Conservation (phyloP, 352 stramenopile species). For the Blastocystis sp. region DNA sequence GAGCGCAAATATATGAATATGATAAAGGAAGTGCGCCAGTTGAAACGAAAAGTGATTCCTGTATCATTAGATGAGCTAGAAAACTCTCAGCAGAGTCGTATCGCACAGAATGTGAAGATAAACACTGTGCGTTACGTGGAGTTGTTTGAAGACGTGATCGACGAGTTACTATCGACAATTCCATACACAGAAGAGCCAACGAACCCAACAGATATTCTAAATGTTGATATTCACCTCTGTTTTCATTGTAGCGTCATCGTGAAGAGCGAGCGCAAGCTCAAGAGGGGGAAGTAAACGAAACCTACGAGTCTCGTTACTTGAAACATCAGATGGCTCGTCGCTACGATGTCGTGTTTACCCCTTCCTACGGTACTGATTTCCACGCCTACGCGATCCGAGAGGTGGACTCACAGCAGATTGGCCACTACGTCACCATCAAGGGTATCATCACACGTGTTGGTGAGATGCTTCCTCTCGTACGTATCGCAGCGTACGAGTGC, state of each 20-base stretch:
- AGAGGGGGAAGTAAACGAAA: background rate
- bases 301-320: background rate
- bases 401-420: constrained; percentile 86
- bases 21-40: background rate
- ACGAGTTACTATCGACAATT: constrained; percentile 71
- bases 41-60: background rate
- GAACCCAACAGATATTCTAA: background rate
- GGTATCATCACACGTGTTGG: constrained; percentile 96
- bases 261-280: background rate
- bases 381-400: constrained; percentile 71
- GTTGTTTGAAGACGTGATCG: constrained; percentile 75
- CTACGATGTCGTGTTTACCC: constrained; percentile 20
- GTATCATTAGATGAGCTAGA: background rate
- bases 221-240: background rate
- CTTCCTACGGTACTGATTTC: background rate
- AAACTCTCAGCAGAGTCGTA: background rate
- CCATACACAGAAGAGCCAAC: background rate
- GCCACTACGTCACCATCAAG: constrained; percentile 86
- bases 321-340: background rate
- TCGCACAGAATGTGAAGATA: constrained; percentile 72
- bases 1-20: background rate
- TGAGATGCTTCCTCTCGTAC: constrained; percentile 91
- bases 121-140: constrained; percentile 78
- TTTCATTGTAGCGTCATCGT: background rate
- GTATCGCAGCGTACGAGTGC: constrained; percentile 94